Evolutionary conservation across 169 alveolate species (phyloP).

Genomic region (Theileria annulata): DNA sequence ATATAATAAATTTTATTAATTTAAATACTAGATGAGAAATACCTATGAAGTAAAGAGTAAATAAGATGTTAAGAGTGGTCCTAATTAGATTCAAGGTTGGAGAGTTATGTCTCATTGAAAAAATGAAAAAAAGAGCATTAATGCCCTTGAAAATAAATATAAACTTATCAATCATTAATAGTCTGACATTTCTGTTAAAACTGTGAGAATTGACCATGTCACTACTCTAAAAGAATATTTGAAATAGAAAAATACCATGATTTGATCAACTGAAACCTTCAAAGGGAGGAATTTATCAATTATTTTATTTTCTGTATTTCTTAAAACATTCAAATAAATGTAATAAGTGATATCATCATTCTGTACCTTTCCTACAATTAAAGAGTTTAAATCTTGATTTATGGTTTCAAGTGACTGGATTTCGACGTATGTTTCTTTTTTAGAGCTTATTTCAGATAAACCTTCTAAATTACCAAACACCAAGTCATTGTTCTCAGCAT

Average conservation of each 20-base stretch:
- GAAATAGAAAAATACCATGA: background rate
- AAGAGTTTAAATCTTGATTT: background rate
- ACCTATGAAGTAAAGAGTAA: background rate
- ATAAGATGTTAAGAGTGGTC: background rate
- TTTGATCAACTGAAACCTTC: conserved; percentile 4
- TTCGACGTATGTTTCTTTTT: conserved; percentile 7
- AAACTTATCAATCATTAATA: conserved; percentile 1
- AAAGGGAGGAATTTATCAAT: background rate
- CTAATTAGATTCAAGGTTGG: background rate
- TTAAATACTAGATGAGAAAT: background rate
- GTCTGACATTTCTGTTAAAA: background rate
- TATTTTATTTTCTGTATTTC: no score
- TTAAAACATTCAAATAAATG: background rate
- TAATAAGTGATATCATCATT: background rate
- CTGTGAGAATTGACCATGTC: background rate
- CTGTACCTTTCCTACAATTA: conserved; percentile 4
- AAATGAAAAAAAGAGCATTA: background rate
- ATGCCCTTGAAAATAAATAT: background rate
- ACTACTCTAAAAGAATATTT: background rate
- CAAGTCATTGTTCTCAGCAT: background rate
- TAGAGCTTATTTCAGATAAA: conserved; percentile 14
- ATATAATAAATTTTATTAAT: background rate
- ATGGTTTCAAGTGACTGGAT: background rate
- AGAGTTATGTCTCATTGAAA: background rate
- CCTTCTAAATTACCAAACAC: background rate